These are phyloP conservation scores for Citrus australasica DNA, from an alignment of 345 rosid species.

Conservation along the genomic window DNA sequence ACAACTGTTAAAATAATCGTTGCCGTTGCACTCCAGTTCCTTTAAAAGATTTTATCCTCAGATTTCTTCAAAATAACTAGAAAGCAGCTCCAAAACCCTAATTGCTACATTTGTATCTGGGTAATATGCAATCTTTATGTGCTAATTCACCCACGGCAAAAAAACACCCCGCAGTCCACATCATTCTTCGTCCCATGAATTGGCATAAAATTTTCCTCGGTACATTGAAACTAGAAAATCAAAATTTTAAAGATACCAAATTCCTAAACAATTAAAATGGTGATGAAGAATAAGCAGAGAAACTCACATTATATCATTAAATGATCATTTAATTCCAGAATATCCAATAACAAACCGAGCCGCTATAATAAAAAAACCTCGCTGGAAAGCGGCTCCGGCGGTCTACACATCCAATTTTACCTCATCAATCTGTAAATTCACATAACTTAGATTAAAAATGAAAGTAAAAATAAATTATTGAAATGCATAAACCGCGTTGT, in stretches of 20 bases:
- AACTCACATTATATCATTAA: not conserved
- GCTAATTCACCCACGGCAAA: not conserved
- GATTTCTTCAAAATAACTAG: not conserved
- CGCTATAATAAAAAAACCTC: conserved; percentile 8
- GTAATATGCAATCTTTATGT: not conserved
- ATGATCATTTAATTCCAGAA: conserved; percentile 17
- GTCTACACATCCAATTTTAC: conserved; percentile 5
- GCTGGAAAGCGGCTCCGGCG: conserved; percentile 27
- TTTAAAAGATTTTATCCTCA: not conserved
- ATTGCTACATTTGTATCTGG: not conserved
- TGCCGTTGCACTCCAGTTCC: not conserved
- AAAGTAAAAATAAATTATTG: not conserved
- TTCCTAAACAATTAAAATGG: not conserved
- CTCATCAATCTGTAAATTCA: conserved; percentile 3
- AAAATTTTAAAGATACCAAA: not conserved
- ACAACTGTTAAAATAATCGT: not conserved
- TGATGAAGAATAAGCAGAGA: not conserved
- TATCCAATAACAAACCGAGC: not conserved
- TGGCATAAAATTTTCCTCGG: not conserved
- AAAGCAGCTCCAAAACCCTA: not conserved
- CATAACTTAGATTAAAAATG: not conserved
- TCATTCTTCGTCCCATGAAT: not conserved
- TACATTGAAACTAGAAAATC: not conserved
- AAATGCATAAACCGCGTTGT: not conserved
- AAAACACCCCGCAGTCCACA: not conserved